Evolutionary conservation across 2,329 filamentous ascomycete genomes (phyloP).

Genomic region (Volutella citrinella): DNA sequence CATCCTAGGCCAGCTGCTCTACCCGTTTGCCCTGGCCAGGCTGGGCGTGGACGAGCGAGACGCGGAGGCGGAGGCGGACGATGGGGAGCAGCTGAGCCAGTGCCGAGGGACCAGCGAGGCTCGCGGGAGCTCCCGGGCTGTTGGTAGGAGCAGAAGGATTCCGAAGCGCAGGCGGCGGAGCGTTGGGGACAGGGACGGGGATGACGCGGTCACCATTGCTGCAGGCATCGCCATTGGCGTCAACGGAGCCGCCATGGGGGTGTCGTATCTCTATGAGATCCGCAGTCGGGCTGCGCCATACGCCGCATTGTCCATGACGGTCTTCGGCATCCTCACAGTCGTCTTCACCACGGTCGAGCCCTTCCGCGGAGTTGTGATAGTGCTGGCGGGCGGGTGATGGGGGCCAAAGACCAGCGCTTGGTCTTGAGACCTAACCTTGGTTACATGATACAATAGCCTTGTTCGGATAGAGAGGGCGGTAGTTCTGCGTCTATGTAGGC

Average conservation of each 20-base stretch:
- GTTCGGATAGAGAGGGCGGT: too few species aligned
- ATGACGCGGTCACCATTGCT: constrained; percentile 40
- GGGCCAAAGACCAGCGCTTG: too few species aligned
- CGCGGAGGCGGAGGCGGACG: constrained; percentile 4
- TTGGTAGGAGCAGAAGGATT: background rate
- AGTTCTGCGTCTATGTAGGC: too few species aligned
- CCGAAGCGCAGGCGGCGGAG: too few species aligned
- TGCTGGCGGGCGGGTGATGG: constrained; percentile 27
- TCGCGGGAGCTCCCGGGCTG: too few species aligned
- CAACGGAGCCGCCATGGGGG: constrained; percentile 60
- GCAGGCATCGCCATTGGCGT: constrained; percentile 53
- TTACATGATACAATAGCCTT: too few species aligned
- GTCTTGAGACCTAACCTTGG: constrained; percentile 18
- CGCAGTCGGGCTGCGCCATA: constrained; percentile 52
- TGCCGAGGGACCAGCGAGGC: too few species aligned
- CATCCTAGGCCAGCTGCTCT: constrained; percentile 41
- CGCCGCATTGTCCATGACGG: constrained; percentile 55
- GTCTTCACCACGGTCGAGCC: constrained; percentile 49
- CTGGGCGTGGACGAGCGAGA: constrained; percentile 22
- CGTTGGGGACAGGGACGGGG: too few species aligned
- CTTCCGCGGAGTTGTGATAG: constrained; percentile 37
- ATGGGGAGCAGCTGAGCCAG: background rate
- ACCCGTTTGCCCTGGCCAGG: constrained; percentile 32
- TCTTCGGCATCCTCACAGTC: constrained; percentile 55
- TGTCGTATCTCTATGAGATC: constrained; percentile 54